phyloP scores from a whole-genome alignment of 169 alveolate species.

The Eimeria zaria region DNA sequence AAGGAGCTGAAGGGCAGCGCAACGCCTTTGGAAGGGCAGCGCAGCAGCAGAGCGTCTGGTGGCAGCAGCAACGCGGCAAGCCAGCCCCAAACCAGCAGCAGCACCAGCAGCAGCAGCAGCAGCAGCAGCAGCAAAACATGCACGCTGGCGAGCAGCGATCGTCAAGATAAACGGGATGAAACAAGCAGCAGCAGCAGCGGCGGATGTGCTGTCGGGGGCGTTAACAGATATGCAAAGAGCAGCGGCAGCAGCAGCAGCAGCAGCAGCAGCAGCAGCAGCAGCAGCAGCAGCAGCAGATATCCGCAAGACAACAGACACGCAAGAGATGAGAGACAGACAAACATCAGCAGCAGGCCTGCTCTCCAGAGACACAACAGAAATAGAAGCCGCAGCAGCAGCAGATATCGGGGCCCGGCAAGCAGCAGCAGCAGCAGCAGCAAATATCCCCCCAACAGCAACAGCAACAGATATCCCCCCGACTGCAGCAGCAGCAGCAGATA shows the following conservation, averaged over 20 bases:
- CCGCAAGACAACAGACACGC: background rate
- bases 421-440: conserved; percentile 21
- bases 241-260: conserved; percentile 30
- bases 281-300: background rate
- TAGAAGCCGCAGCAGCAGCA: background rate
- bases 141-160: background rate
- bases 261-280: conserved; percentile 17
- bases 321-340: background rate
- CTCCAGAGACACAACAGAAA: background rate
- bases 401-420: background rate
- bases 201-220: background rate
- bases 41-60: background rate
- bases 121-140: background rate
- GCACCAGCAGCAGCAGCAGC: conserved; percentile 27
- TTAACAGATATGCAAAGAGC: background rate
- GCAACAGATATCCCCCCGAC: background rate
- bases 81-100: too few relatives aligned
- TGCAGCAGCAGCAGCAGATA: background rate
- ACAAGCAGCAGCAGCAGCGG: conserved; percentile 40
- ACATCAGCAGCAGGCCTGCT: background rate
- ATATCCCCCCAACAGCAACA: background rate
- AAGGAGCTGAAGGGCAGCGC: background rate
- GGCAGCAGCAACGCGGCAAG: background rate
- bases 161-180: too few relatives aligned
- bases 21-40: background rate